Conservation (phyloP, 1,284 basidiomycete species). For the Laetiporus sulphureus region DNA sequence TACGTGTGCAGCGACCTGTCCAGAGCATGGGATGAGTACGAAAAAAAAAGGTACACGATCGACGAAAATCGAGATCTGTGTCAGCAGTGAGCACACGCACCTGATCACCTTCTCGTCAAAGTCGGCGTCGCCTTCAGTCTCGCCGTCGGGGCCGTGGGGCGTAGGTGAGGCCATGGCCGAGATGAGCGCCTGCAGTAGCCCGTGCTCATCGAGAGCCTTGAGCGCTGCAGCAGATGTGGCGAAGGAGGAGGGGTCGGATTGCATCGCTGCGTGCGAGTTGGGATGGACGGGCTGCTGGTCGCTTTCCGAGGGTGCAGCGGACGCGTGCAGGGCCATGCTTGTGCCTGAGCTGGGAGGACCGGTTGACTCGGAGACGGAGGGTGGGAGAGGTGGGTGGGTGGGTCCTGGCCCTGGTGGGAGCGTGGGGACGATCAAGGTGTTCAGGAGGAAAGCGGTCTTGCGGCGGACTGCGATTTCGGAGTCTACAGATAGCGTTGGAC, state of each 20-base stretch:
- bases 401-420: conserved; percentile 13
- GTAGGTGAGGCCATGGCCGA: conserved; percentile 42
- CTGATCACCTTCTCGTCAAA: conserved; percentile 78
- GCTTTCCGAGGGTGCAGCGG: conserved; percentile 28
- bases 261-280: conserved; percentile 62
- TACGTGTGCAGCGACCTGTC: conserved; percentile 53
- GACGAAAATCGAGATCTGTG: neutral
- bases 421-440: conserved; percentile 65
- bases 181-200: conserved; percentile 37
- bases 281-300: conserved; percentile 50
- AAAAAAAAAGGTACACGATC: neutral
- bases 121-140: conserved; percentile 64
- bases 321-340: conserved; percentile 12
- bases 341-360: conserved; percentile 1
- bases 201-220: conserved; percentile 40
- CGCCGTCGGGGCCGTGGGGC: conserved; percentile 66
- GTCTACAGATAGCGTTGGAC: conserved; percentile 36
- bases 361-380: neutral
- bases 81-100: conserved; percentile 30
- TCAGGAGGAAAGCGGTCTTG: conserved; percentile 83
- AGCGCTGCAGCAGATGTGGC: conserved; percentile 44
- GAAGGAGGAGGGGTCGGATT: conserved; percentile 40
- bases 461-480: conserved; percentile 73
- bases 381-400: neutral
- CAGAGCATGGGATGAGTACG: conserved; percentile 1